phyloP scores from a whole-genome alignment of 306 rosid species.

The Erythrophleum fordii region DNA sequence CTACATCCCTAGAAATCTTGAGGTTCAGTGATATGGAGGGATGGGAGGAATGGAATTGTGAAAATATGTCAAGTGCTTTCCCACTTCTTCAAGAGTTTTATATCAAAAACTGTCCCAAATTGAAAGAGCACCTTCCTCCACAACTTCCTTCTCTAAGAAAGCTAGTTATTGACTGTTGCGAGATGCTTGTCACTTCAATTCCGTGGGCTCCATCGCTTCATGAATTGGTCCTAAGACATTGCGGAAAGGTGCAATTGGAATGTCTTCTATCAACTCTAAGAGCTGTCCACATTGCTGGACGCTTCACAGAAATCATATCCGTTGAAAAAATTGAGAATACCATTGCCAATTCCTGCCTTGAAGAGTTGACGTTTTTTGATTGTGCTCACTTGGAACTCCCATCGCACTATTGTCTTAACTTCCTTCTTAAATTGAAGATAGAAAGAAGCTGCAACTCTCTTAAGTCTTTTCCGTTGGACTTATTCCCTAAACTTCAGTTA shows the following conservation, averaged over 20 bases:
- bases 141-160: background rate
- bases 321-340: background rate
- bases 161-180: background rate
- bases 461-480: background rate
- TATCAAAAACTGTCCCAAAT: background rate
- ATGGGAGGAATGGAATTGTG: constrained; percentile 25
- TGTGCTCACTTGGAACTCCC: background rate
- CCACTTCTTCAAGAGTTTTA: background rate
- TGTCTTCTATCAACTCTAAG: background rate
- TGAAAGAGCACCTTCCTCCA: background rate
- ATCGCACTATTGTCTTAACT: background rate
- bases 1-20: constrained; percentile 3
- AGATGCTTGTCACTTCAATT: background rate
- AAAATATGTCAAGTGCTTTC: background rate
- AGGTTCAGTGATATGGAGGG: background rate
- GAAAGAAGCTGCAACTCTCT: background rate
- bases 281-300: background rate
- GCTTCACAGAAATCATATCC: background rate
- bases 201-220: background rate
- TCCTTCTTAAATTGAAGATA: background rate
- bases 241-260: background rate
- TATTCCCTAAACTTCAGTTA: background rate
- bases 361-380: background rate
- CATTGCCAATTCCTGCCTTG: background rate
- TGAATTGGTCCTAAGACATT: background rate